Conservation (phyloP, 2,329 filamentous ascomycete species). For the Chaetoscypha palmicola region DNA sequence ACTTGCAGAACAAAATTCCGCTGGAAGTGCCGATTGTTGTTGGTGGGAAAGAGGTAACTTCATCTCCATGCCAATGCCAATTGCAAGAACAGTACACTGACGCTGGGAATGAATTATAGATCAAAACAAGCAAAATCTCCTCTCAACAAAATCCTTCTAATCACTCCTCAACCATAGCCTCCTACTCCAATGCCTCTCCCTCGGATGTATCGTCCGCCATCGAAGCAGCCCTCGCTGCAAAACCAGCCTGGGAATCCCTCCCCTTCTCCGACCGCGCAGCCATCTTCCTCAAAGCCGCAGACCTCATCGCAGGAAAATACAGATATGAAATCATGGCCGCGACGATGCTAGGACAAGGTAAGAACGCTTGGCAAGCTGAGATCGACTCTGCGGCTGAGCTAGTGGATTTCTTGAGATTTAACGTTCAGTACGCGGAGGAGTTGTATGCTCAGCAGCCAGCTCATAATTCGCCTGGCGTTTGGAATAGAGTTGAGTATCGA, state of each 20-base stretch:
- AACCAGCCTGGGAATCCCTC: slow-evolving; percentile 75
- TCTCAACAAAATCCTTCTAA: slow-evolving; percentile 78
- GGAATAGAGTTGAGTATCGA: slow-evolving; percentile 87
- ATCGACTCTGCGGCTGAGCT: slow-evolving; percentile 92
- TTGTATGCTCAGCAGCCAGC: slow-evolving; percentile 80
- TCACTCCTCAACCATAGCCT: slow-evolving; percentile 69
- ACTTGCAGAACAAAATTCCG: slow-evolving; percentile 60
- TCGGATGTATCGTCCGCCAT: slow-evolving; percentile 75
- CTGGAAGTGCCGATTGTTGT: slow-evolving; percentile 78
- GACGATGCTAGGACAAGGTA: slow-evolving; percentile 93
- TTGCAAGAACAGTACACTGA: neutral
- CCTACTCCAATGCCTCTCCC: slow-evolving; percentile 74
- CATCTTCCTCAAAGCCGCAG: slow-evolving; percentile 92
- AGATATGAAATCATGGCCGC: slow-evolving; percentile 94
- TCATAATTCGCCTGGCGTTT: slow-evolving; percentile 76
- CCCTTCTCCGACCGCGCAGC: slow-evolving; percentile 88
- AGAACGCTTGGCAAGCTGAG: slow-evolving; percentile 99
- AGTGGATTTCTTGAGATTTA: slow-evolving; percentile 88
- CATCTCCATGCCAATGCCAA: neutral
- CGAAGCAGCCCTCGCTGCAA: slow-evolving; percentile 75
- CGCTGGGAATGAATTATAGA: too few species aligned
- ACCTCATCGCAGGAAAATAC: slow-evolving; percentile 86
- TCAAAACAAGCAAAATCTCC: slow-evolving; percentile 58
- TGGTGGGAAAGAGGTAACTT: slow-evolving; percentile 67
- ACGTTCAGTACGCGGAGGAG: slow-evolving; percentile 88